Conservation (phyloP, 2,329 filamentous ascomycete species). For the Talaromyces sp. region DNA sequence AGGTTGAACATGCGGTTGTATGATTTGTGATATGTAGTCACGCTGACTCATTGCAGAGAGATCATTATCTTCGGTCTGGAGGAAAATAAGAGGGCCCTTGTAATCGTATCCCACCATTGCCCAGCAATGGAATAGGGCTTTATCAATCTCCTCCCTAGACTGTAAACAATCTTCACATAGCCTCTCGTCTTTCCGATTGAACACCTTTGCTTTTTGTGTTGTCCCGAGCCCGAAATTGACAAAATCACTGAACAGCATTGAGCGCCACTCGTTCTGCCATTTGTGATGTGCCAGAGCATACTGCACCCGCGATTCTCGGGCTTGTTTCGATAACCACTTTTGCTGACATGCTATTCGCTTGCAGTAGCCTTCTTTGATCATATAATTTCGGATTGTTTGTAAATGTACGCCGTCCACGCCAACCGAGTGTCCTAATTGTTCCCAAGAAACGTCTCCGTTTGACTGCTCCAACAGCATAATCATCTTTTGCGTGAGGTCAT, state of each 20-base stretch:
- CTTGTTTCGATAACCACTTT: constrained; percentile 18
- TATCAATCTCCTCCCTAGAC: constrained; percentile 17
- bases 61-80: constrained; percentile 10
- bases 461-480: constrained; percentile 18
- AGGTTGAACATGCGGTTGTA: constrained; percentile 18
- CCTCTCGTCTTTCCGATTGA: constrained; percentile 18
- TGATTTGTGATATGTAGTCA: constrained; percentile 17
- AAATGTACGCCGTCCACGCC: constrained; percentile 20
- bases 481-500: constrained; percentile 20
- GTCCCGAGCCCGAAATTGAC: constrained; percentile 19
- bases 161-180: constrained; percentile 18
- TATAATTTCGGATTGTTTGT: constrained; percentile 20
- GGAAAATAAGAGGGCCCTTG: constrained; percentile 19
- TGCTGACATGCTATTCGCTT: constrained; percentile 20
- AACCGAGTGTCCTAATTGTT: constrained; percentile 18
- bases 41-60: constrained; percentile 14
- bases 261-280: constrained; percentile 18
- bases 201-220: constrained; percentile 18
- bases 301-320: constrained; percentile 18
- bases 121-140: constrained; percentile 18
- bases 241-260: constrained; percentile 18
- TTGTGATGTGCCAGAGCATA: constrained; percentile 17
- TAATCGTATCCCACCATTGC: constrained; percentile 20
- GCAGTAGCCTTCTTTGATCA: constrained; percentile 20
- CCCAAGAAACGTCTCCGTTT: constrained; percentile 15